A percentile compares a stretch with the other conserved stretches of the same genome.
Evolutionary conservation across 1,284 basidiomycete genomes (phyloP).

Genomic region (Moesziomyces sp.): DNA sequence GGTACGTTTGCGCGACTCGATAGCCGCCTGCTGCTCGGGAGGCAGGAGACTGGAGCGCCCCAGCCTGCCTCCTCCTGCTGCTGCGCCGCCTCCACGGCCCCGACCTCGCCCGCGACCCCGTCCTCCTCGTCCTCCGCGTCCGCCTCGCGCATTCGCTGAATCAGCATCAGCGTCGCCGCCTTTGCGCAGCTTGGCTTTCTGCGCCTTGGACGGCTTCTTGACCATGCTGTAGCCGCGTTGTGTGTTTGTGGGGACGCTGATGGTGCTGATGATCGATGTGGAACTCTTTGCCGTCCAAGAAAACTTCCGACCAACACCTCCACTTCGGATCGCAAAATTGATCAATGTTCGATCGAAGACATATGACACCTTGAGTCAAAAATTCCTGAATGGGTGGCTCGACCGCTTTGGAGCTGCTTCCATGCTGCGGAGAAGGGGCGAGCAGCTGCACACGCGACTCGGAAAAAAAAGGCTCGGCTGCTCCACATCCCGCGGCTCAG

Average conservation of each 20-base stretch:
- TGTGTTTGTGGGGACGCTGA: background rate
- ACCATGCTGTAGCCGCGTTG: slow-evolving; percentile 17
- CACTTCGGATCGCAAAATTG: background rate
- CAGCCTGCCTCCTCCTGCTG: slow-evolving; percentile 12
- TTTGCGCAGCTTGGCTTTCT: slow-evolving; percentile 39
- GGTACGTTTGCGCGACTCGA: slow-evolving; percentile 35
- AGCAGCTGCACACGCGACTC: background rate
- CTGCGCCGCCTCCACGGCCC: slow-evolving; percentile 17
- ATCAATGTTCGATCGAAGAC: background rate
- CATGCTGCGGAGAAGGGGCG: background rate
- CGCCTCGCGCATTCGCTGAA: slow-evolving; percentile 6
- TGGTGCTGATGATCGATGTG: background rate
- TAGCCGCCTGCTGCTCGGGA: slow-evolving; percentile 36
- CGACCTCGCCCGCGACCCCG: slow-evolving; percentile 12
- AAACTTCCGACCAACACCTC: background rate
- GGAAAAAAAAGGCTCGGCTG: background rate
- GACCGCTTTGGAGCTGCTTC: background rate
- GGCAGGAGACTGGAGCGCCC: slow-evolving; percentile 30
- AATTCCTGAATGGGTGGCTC: background rate
- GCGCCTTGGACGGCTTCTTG: slow-evolving; percentile 49
- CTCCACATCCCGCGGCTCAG: background rate
- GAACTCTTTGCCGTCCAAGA: background rate
- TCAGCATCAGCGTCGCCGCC: slow-evolving; percentile 13
- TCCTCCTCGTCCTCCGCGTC: slow-evolving; percentile 11
- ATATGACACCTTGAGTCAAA: background rate